These are phyloP conservation scores for Cicer pinnatifidum DNA, from an alignment of 306 rosid species.

Conservation along the genomic window DNA sequence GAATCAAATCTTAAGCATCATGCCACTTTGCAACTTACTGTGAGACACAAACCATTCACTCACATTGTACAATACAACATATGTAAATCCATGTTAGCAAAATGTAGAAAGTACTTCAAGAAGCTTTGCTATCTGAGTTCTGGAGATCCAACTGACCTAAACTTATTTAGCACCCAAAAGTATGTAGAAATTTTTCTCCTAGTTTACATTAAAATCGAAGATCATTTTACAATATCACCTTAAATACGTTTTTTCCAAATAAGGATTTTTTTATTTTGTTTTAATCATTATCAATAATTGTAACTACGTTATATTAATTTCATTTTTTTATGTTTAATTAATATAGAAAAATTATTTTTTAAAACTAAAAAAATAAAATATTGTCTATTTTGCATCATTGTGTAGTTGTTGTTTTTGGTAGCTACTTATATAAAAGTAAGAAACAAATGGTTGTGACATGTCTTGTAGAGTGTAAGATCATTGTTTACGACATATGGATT, in stretches of 20 bases:
- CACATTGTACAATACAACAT: conserved; percentile 18
- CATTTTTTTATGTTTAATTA: no score
- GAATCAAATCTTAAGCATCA: not conserved
- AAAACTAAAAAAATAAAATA: no score
- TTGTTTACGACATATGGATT: conserved; percentile 8
- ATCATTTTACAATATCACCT: not conserved
- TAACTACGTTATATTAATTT: no score
- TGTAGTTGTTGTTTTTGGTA: no score
- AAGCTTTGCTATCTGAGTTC: not conserved
- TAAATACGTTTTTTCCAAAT: not conserved
- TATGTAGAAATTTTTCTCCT: not conserved
- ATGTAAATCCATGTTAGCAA: not conserved
- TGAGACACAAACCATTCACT: not conserved
- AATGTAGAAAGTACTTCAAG: not conserved
- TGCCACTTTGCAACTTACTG: conserved; percentile 18
- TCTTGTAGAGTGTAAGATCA: not conserved
- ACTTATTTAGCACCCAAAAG: no score
- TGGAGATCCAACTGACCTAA: no score
- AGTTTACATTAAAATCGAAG: conserved; percentile 19
- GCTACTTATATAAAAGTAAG: not conserved
- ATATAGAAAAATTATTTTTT: no score
- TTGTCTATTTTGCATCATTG: no score
- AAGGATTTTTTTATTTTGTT: no score
- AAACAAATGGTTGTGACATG: no score
- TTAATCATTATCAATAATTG: no score